Percentiles rank a stretch among this genome's conserved stretches.
phyloP scores from a whole-genome alignment of 2,329 filamentous ascomycete genomes.

The Verticillium longisporum region DNA sequence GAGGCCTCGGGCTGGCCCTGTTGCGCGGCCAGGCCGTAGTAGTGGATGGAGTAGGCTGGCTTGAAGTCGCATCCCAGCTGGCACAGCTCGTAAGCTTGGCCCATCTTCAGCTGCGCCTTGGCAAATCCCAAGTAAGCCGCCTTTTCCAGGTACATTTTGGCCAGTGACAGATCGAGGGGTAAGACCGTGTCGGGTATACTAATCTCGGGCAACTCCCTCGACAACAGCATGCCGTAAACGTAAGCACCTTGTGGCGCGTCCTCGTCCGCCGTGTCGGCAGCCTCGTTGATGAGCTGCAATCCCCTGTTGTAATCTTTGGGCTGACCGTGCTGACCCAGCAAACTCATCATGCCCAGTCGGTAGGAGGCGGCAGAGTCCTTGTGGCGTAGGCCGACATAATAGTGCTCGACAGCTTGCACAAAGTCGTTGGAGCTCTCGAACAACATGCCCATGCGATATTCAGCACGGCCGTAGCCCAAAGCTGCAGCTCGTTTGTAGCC shows the following conservation, averaged over 20 bases:
- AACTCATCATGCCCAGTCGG: conserved; percentile 93
- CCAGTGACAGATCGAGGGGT: conserved; percentile 62
- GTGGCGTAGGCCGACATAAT: conserved; percentile 70
- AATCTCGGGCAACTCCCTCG: conserved; percentile 86
- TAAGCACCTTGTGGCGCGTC: conserved; percentile 96
- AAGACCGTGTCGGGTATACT: conserved; percentile 65
- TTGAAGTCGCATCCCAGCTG: conserved; percentile 93
- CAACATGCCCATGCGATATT: conserved; percentile 97
- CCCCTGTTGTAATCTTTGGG: conserved; percentile 72
- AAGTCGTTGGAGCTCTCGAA: conserved; percentile 94
- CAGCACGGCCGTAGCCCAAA: conserved; percentile 77
- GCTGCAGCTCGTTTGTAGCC: conserved; percentile 83
- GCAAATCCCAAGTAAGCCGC: conserved; percentile 92
- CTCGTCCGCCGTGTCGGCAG: conserved; percentile 85
- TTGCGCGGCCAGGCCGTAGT: conserved; percentile 85
- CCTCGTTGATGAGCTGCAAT: conserved; percentile 73
- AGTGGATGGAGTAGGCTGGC: conserved; percentile 85
- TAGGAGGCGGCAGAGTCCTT: conserved; percentile 83
- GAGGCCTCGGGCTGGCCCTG: conserved; percentile 93
- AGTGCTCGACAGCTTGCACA: conserved; percentile 84
- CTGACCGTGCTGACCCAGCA: conserved; percentile 90
- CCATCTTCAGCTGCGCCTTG: conserved; percentile 96
- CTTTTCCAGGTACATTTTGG: conserved; percentile 89
- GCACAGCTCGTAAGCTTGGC: conserved; percentile 88
- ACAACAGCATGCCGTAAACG: conserved; percentile 89